Conservation (phyloP, 306 rosid genomes). For the Casuarina glauca region DNA sequence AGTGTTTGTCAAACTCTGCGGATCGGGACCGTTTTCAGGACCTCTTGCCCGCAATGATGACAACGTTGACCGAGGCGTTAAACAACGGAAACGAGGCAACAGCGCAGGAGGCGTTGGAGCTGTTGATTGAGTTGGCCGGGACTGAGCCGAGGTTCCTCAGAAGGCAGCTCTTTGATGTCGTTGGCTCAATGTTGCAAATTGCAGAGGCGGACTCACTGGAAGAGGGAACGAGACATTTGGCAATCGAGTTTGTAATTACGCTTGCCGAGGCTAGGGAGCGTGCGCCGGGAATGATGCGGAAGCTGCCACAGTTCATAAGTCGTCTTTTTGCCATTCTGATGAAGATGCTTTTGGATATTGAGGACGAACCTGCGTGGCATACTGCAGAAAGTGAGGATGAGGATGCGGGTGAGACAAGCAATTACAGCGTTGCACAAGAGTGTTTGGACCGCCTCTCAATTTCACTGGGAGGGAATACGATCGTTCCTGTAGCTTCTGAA, state of each 20-base stretch:
- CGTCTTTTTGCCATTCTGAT: slow-evolving; percentile 79
- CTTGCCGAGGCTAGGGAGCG: slow-evolving; percentile 95
- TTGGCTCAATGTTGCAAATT: slow-evolving; percentile 88
- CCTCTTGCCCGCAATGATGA: slow-evolving; percentile 88
- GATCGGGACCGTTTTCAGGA: slow-evolving; percentile 95
- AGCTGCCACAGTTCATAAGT: slow-evolving; percentile 90
- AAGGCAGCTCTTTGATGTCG: slow-evolving; percentile 84
- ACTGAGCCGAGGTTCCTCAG: slow-evolving; percentile 87
- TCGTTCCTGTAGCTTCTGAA: slow-evolving; percentile 95
- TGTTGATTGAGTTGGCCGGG: slow-evolving; percentile 87
- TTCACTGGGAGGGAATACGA: slow-evolving; percentile 94
- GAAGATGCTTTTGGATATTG: slow-evolving; percentile 81
- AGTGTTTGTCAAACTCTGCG: slow-evolving; percentile 70
- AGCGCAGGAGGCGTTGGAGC: slow-evolving; percentile 90
- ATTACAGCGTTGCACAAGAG: slow-evolving; percentile 94
- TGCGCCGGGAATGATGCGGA: slow-evolving; percentile 98
- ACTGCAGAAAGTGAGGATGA: slow-evolving; percentile 82
- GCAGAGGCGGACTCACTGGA: slow-evolving; percentile 85
- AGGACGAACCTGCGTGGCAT: slow-evolving; percentile 90
- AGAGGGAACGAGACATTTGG: slow-evolving; percentile 91
- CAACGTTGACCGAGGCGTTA: slow-evolving; percentile 78
- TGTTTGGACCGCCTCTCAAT: slow-evolving; percentile 89
- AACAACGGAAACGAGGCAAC: slow-evolving; percentile 86
- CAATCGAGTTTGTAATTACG: slow-evolving; percentile 90
- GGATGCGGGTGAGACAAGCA: slow-evolving; percentile 85